Percentiles rank a stretch among this genome's conserved stretches.
These are phyloP conservation scores for Gonium pectorale DNA, from an alignment of 139 green algal genomes.

Conservation along the genomic window DNA sequence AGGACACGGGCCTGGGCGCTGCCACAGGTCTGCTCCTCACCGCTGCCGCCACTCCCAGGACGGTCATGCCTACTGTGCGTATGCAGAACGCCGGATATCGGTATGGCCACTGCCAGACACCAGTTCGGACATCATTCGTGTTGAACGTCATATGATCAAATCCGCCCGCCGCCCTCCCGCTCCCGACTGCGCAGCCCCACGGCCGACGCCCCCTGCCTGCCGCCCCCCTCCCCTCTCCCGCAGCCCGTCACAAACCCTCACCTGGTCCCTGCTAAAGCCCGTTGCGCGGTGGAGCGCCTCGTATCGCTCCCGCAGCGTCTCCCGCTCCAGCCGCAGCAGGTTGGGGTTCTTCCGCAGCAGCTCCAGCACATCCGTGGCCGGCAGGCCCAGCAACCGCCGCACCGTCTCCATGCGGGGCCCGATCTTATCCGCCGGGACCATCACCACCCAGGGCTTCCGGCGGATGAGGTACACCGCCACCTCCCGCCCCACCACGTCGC, in stretches of 20 bases:
- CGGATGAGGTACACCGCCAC: slow-evolving; percentile 56
- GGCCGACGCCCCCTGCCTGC: not conserved
- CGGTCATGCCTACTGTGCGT: too few species aligned
- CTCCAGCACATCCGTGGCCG: slow-evolving; percentile 40
- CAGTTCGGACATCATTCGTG: too few species aligned
- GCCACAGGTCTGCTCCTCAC: too few species aligned
- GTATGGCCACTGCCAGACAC: too few species aligned
- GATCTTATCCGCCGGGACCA: not conserved
- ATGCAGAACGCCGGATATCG: too few species aligned
- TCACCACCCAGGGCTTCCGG: slow-evolving; percentile 30
- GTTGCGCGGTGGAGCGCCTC: slow-evolving; percentile 45
- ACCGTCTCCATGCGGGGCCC: slow-evolving; percentile 7
- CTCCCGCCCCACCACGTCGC: slow-evolving; percentile 48
- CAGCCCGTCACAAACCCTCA: not conserved
- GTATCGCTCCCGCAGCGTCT: slow-evolving; percentile 41
- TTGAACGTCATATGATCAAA: too few species aligned
- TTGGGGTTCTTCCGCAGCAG: slow-evolving; percentile 66
- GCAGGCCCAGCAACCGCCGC: slow-evolving; percentile 33
- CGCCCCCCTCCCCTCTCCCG: too few species aligned
- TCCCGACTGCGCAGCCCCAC: too few species aligned
- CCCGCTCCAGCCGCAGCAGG: slow-evolving; percentile 53
- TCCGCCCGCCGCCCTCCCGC: too few species aligned
- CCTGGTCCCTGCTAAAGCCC: slow-evolving; percentile 38
- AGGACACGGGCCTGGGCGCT: too few species aligned
- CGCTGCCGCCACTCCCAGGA: too few species aligned